Base-by-base conservation (phyloP, 2,329 filamentous ascomycete species). In the Pseudocercospora cruenta region DNA sequence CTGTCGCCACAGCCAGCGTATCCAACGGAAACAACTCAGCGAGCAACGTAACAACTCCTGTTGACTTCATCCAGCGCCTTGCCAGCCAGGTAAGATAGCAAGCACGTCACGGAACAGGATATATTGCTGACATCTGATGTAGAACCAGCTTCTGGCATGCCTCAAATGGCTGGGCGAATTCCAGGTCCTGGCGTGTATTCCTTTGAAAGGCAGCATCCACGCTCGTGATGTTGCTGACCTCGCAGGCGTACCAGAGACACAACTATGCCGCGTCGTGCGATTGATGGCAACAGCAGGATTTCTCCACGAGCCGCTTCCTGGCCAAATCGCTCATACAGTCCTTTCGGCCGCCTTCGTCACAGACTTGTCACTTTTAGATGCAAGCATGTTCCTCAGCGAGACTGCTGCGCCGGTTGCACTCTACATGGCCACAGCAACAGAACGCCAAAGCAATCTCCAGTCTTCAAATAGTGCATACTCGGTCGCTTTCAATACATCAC, bases 181-280 rank as follows among this genome's bases (percentile, higher is more conserved):
- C 65, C 81, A 83, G 59, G 72, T 83, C 3, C 76, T 82, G 0
- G 80, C 80, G 3, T 83, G 75, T 67, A 80, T 84, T n/a, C 82
- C 82, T 0, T 70, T 80, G 1, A 62, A 55, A 4, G 78, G 74
- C 22, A 78, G 70, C 47, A 76, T 82, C 8, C 68, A 75, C 1
- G 68, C 77, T 55, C 74, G 77, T 39, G 82, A 84, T 58, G 68
- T 84, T 0, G 80, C 82, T 4, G 78, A 81, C 16, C 68, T 84
- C 3, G 67, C 77, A 1, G 75, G 74, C 19, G 79, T 82, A 0
- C 78, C 82, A 5, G 79, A 80, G 60, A 54, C 51, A 54, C 51
- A 54, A n/a, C 10, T 54, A 26, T 54, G 43, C 58, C 58, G 58
- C 8, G 39, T 60, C 10, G 58, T 60, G 4, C 14, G 58, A 24